Conservation (phyloP, 345 rosid species). For the Lepidium aucheri region DNA sequence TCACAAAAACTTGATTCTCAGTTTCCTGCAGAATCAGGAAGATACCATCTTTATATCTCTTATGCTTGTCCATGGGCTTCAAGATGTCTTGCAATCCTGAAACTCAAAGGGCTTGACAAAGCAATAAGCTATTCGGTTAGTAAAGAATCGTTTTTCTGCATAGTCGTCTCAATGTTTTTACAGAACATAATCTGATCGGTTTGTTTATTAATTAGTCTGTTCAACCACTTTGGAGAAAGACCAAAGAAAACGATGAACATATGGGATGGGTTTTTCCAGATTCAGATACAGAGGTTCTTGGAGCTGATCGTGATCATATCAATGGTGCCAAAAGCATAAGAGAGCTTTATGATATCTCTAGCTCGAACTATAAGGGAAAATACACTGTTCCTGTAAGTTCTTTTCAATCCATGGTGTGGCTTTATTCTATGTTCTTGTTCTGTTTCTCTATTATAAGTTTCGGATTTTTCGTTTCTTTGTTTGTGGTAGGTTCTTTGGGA, state of each 20-base stretch:
- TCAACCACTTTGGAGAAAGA: conserved; percentile 68
- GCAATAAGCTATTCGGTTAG: conserved; percentile 65
- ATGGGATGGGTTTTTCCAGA: conserved; percentile 83
- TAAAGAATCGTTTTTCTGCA: neutral
- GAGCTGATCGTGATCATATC: conserved; percentile 60
- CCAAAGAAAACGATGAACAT: conserved; percentile 70
- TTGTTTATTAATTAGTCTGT: conserved; percentile 47
- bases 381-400: conserved; percentile 77
- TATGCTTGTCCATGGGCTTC: conserved; percentile 97
- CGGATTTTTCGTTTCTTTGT: neutral
- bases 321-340: conserved; percentile 61
- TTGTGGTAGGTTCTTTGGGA: conserved; percentile 46
- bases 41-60: conserved; percentile 84
- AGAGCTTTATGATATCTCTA: conserved; percentile 68
- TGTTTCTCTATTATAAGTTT: neutral
- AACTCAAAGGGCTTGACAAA: conserved; percentile 73
- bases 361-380: conserved; percentile 57
- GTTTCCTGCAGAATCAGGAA: conserved; percentile 66
- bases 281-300: conserved; percentile 53
- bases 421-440: neutral
- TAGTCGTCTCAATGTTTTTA: neutral
- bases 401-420: neutral
- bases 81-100: conserved; percentile 65
- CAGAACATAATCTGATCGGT: neutral
- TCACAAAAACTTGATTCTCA: conserved; percentile 45